Conservation (phyloP, 2,329 filamentous ascomycete genomes). For the Cladophialophora bantiana region DNA sequence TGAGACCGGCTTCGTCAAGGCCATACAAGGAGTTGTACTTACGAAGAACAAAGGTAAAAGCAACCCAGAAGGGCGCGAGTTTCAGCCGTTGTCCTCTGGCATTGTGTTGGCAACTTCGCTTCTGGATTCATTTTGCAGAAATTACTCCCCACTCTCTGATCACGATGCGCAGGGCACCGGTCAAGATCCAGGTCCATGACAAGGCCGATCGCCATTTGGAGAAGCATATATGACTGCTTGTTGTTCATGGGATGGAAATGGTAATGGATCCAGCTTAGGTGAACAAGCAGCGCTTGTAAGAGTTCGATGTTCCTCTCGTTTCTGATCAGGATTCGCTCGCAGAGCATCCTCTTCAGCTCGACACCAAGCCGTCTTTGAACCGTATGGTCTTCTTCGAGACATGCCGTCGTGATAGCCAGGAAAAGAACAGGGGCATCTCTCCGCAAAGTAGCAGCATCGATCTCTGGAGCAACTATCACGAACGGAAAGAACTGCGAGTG, state of each 20-base stretch:
- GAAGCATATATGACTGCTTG: constrained; percentile 23
- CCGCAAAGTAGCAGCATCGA: constrained; percentile 18
- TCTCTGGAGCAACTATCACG: constrained; percentile 15
- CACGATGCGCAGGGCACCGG: constrained; percentile 24
- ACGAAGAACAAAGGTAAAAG: constrained; percentile 26
- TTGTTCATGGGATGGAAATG: constrained; percentile 18
- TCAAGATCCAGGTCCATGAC: constrained; percentile 27
- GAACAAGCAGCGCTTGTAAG: constrained; percentile 23
- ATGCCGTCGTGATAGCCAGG: constrained; percentile 18
- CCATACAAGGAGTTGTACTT: neutral
- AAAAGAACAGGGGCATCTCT: constrained; percentile 10
- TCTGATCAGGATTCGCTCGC: constrained; percentile 15
- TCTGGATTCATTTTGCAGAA: constrained; percentile 3
- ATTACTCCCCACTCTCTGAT: constrained; percentile 23
- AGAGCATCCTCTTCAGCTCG: constrained; percentile 13
- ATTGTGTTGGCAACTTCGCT: constrained; percentile 15
- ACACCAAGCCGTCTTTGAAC: constrained; percentile 16
- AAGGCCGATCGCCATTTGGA: constrained; percentile 21
- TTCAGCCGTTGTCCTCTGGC: constrained; percentile 13
- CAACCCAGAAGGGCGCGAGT: constrained; percentile 21
- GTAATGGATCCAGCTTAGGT: constrained; percentile 21
- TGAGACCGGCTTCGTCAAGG: neutral
- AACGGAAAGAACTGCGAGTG: constrained; percentile 23
- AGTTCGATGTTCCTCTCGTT: constrained; percentile 20
- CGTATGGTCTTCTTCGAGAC: constrained; percentile 19